Evolutionary conservation across 176 grass and related monocot genomes (phyloP).

Genomic region (Phoenix dactylifera): DNA sequence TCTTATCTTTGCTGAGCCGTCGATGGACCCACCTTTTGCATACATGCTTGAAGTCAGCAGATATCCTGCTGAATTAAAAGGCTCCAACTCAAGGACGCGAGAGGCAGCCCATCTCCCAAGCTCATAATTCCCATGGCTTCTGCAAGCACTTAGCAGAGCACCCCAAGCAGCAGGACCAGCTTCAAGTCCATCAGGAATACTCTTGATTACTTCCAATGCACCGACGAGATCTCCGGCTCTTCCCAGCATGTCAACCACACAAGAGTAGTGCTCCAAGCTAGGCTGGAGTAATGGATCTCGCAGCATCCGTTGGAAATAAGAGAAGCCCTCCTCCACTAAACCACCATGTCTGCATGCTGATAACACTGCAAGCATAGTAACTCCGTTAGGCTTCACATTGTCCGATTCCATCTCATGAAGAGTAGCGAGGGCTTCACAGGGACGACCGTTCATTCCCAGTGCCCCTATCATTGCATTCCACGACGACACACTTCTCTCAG

Average conservation of each 20-base stretch:
- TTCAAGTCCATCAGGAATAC: slow-evolving; percentile 8
- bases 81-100: slow-evolving; percentile 43
- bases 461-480: slow-evolving; percentile 61
- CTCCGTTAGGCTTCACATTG: slow-evolving; percentile 21
- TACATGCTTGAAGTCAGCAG: slow-evolving; percentile 22
- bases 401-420: slow-evolving; percentile 24
- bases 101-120: slow-evolving; percentile 11
- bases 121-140: slow-evolving; percentile 10
- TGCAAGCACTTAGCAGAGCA: slow-evolving; percentile 46
- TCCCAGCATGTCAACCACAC: slow-evolving; percentile 43
- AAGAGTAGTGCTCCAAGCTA: slow-evolving; percentile 31
- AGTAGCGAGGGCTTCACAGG: slow-evolving; percentile 20
- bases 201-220: slow-evolving; percentile 23
- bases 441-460: slow-evolving; percentile 43
- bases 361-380: slow-evolving; percentile 29
- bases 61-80: slow-evolving; percentile 36
- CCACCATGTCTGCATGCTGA: slow-evolving; percentile 48
- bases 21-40: slow-evolving; percentile 1
- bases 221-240: slow-evolving; percentile 26
- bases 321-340: slow-evolving; percentile 34
- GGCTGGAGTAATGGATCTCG: slow-evolving; percentile 5
- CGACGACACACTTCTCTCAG: slow-evolving; percentile 23
- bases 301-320: slow-evolving; percentile 27
- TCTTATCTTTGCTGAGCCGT: slow-evolving; percentile 5
- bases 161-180: slow-evolving; percentile 33